Evolutionary conservation across 139 green algal genomes (phyloP).

Genomic region (Closterium sp.): DNA sequence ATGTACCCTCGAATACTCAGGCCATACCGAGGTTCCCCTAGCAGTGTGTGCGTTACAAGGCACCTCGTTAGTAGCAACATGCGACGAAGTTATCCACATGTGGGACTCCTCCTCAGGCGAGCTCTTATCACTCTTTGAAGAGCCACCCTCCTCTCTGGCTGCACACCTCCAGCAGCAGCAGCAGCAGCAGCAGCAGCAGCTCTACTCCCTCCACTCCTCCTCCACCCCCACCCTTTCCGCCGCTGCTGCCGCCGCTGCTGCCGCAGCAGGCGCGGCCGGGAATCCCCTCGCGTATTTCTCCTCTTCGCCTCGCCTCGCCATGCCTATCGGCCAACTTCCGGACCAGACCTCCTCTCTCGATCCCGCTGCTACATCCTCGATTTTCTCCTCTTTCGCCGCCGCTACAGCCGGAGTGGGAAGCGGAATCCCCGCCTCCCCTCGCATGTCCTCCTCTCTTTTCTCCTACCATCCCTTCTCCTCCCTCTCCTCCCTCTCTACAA

Average conservation of each 20-base stretch:
- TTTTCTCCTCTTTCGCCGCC: neutral
- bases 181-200: neutral
- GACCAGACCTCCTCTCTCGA: neutral
- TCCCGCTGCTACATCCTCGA: neutral
- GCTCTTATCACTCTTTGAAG: neutral
- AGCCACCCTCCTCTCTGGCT: neutral
- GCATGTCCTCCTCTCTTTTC: neutral
- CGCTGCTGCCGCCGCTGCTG: neutral
- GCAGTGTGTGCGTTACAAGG: neutral
- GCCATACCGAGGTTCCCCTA: neutral
- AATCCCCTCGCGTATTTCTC: neutral
- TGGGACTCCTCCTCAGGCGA: neutral
- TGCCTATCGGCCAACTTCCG: neutral
- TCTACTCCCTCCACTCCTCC: neutral
- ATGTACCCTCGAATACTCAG: neutral
- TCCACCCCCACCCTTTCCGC: neutral
- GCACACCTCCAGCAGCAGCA: neutral
- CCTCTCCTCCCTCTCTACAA: neutral
- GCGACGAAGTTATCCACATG: neutral
- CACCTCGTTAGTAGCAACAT: neutral
- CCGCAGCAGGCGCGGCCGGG: neutral
- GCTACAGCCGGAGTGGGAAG: neutral
- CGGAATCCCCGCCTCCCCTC: neutral
- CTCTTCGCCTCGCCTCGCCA: neutral
- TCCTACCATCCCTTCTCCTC: neutral